Evolutionary conservation across 2,329 filamentous ascomycete species (phyloP).

Genomic region (Talaromyces sp.): DNA sequence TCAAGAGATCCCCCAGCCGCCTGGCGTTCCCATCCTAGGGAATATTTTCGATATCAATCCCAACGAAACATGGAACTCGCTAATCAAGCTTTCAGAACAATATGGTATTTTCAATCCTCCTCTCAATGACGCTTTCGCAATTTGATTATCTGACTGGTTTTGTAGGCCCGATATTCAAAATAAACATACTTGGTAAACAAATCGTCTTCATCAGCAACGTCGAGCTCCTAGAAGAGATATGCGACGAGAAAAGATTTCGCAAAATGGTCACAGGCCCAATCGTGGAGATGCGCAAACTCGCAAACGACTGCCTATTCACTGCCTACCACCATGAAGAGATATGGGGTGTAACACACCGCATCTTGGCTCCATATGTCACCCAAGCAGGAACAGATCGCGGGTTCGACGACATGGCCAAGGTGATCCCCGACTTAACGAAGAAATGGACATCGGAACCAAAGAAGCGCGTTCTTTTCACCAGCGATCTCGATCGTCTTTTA

Average conservation of each 20-base stretch:
- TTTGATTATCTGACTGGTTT: neutral
- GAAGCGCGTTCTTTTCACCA: slow-evolving; percentile 50
- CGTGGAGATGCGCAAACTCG: slow-evolving; percentile 59
- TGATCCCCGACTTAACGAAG: slow-evolving; percentile 53
- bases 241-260: slow-evolving; percentile 66
- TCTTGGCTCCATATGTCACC: slow-evolving; percentile 51
- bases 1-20: slow-evolving; percentile 51
- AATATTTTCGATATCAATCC: slow-evolving; percentile 56
- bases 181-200: slow-evolving; percentile 52
- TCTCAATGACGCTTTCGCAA: too few species aligned
- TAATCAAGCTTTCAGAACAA: slow-evolving; percentile 52
- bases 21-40: slow-evolving; percentile 54
- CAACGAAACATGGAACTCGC: slow-evolving; percentile 54
- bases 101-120: slow-evolving; percentile 43
- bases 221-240: slow-evolving; percentile 64
- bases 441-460: slow-evolving; percentile 52
- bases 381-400: slow-evolving; percentile 42
- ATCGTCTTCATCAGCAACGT: slow-evolving; percentile 57
- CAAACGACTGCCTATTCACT: slow-evolving; percentile 70
- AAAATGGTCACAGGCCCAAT: slow-evolving; percentile 56
- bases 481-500: slow-evolving; percentile 57
- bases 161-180: slow-evolving; percentile 62
- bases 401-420: slow-evolving; percentile 54
- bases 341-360: slow-evolving; percentile 66
- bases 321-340: slow-evolving; percentile 51